Conservation (phyloP, 345 rosid species). For the Gossypium thurberi region DNA sequence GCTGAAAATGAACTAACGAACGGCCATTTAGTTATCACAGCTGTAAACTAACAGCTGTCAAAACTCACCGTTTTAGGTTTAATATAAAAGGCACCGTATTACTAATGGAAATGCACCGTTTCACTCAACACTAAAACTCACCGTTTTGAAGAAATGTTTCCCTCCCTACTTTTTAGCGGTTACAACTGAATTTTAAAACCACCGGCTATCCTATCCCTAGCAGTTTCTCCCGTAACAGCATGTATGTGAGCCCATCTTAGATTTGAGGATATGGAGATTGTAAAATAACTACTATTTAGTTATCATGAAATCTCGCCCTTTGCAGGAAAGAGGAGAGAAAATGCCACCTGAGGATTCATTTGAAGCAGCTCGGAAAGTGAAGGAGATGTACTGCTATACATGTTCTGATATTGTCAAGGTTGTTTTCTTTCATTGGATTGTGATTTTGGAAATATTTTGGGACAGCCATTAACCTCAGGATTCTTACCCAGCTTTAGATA, state of each 20-base stretch:
- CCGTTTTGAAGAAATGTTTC: too few species aligned
- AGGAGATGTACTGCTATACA: conserved; percentile 88
- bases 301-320: conserved; percentile 11
- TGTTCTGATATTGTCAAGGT: conserved; percentile 97
- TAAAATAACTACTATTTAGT: not conserved
- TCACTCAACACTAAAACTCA: too few species aligned
- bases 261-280: not conserved
- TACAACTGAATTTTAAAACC: too few species aligned
- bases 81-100: too few species aligned
- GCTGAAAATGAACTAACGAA: too few species aligned
- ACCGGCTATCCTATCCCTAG: too few species aligned
- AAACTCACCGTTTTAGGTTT: too few species aligned
- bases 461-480: not conserved
- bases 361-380: conserved; percentile 89
- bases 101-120: too few species aligned
- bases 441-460: conserved; percentile 1
- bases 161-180: too few species aligned
- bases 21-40: too few species aligned
- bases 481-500: conserved; percentile 3
- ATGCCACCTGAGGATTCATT: conserved; percentile 95
- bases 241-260: not conserved
- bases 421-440: conserved; percentile 11
- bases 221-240: too few species aligned
- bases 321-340: conserved; percentile 97
- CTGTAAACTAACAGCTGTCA: too few species aligned